Base-by-base conservation (phyloP, 495 filamentous ascomycete genomes). In the Talaromyces trachyspermus region DNA sequence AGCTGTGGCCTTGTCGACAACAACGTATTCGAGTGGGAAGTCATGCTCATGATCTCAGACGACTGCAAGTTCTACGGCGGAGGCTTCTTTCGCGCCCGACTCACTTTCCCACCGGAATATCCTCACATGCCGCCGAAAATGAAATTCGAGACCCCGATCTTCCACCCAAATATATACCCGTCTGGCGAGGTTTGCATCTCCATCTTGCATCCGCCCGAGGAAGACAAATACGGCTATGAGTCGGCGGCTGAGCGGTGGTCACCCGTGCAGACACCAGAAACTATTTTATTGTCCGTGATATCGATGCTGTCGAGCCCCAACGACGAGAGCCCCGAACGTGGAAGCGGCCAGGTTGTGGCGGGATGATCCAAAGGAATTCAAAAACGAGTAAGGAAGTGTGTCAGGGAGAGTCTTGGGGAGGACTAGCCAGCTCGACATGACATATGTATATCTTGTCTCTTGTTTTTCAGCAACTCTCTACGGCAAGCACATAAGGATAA, bases 1-100 rank as follows among this genome's bases (percentile, higher is more conserved):
- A 95, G 88, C 52, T 92, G 85, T 60, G 92, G 92, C 1, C 72
- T 98, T 24, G 81, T 92, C 19, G 80, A 84, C 55, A 83, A 73
- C 69, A 96, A 95, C 60, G 84, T 97, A n/a, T 96, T 95, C 53
- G 85, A 96, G 71, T 98, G 92, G 92, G 91, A 97, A 63, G 89
- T 98, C 12, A 95, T 95, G 85, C 78, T 98, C 26, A 98, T 98
- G 92, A 92, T 98, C 56, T 86, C 77, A 24, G 92, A 98, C 58
- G 92, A 98, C 55, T 91, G 88, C 65, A 91, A 94, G 65, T 84
- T 88, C 58, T 98, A 97, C 58, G 94, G 91, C 54, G 92, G 84
- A 83, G 89, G 86, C 43, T 90, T 89, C 72, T 95, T 95, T 72
- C 80, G 85, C 49, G 87, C 88, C 9, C 74, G 80, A 49, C 81